Evolutionary conservation across 208 protist genomes (phyloP).

Genomic region (Trypanosoma lewisi): DNA sequence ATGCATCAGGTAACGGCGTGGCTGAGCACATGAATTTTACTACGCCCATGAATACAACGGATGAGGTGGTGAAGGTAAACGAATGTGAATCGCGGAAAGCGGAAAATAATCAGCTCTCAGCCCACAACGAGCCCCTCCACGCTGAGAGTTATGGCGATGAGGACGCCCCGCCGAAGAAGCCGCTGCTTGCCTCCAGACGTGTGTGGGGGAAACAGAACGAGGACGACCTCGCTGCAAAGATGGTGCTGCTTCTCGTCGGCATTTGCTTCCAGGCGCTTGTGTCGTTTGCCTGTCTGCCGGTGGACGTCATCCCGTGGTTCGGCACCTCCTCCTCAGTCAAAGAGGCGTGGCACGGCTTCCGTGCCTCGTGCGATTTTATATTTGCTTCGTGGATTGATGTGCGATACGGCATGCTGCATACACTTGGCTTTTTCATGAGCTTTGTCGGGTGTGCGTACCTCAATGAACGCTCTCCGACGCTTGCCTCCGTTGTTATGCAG

Average conservation of each 20-base stretch:
- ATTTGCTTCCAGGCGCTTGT: slow-evolving; percentile 69
- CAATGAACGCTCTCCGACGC: slow-evolving; percentile 79
- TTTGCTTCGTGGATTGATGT: slow-evolving; percentile 65
- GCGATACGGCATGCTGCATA: slow-evolving; percentile 61
- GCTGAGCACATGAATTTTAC: neutral
- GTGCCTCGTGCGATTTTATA: slow-evolving; percentile 52
- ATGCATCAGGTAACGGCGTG: neutral
- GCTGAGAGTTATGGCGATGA: too few species aligned
- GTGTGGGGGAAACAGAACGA: slow-evolving; percentile 59
- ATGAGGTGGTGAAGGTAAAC: too few species aligned
- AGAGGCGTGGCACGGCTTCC: slow-evolving; percentile 54
- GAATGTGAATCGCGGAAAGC: too few species aligned
- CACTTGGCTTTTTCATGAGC: slow-evolving; percentile 74
- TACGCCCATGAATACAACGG: neutral
- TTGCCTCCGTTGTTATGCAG: slow-evolving; percentile 81
- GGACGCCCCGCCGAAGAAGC: neutral
- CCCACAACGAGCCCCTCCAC: too few species aligned
- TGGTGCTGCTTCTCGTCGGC: slow-evolving; percentile 59
- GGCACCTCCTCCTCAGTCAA: slow-evolving; percentile 39
- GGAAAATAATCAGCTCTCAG: too few species aligned
- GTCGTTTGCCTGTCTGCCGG: slow-evolving; percentile 57
- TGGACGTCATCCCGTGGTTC: slow-evolving; percentile 79
- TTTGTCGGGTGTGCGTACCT: slow-evolving; percentile 81
- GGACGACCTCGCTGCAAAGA: slow-evolving; percentile 68
- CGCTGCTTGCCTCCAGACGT: slow-evolving; percentile 36